Evolutionary conservation across 768 basidiomycete genomes (phyloP).

Genomic region (Pseudohyphozyma bogoriensis): DNA sequence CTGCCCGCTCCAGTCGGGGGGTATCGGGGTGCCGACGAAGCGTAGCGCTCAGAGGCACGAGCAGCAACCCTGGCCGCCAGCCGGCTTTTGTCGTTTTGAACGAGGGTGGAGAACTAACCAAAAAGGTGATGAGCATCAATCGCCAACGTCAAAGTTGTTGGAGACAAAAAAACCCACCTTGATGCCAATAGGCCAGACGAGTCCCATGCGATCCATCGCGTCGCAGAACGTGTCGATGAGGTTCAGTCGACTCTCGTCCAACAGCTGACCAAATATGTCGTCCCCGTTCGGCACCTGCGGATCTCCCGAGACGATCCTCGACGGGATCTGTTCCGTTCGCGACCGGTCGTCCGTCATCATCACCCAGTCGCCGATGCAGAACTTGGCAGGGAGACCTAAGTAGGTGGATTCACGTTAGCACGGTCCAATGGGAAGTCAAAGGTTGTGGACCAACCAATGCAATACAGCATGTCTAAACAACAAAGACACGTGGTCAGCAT

Average conservation of each 20-base stretch:
- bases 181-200: conserved; percentile 14
- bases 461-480: not conserved
- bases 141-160: no score
- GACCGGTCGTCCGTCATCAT: not conserved
- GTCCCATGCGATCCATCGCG: conserved; percentile 18
- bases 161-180: conserved; percentile 6
- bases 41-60: no score
- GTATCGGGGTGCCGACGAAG: no score
- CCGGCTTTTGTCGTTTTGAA: no score
- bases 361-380: conserved; percentile 23
- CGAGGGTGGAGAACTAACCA: no score
- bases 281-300: conserved; percentile 7
- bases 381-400: conserved; percentile 24
- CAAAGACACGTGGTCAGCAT: no score
- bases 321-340: not conserved
- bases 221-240: conserved; percentile 19
- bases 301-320: not conserved
- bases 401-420: conserved; percentile 1
- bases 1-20: no score
- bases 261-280: conserved; percentile 19
- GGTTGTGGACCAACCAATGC: no score
- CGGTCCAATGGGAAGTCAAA: no score
- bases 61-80: no score
- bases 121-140: no score
- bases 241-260: conserved; percentile 9